Evolutionary conservation across 2,329 filamentous ascomycete species (phyloP).

Genomic region (Paecilomyces formosus): DNA sequence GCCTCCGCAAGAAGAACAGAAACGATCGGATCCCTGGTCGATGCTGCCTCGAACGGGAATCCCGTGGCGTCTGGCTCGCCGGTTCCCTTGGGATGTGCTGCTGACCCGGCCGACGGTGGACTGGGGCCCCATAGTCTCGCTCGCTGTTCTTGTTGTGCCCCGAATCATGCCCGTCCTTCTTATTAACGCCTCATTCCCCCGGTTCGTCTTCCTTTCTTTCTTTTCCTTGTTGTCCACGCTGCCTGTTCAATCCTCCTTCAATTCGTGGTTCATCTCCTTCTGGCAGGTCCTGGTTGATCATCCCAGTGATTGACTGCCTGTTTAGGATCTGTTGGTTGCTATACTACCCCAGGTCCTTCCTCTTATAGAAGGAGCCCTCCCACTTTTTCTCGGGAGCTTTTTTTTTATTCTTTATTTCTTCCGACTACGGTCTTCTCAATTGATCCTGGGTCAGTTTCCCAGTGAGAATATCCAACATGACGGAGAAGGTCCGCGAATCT

Average conservation of each 20-base stretch:
- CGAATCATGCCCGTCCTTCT: neutral
- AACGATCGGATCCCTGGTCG: neutral
- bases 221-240: neutral
- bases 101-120: neutral
- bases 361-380: neutral
- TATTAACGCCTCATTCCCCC: neutral
- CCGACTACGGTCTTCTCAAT: neutral
- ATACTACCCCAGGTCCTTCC: neutral
- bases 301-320: neutral
- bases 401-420: neutral
- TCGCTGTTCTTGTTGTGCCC: neutral
- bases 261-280: neutral
- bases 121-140: neutral
- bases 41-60: neutral
- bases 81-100: neutral
- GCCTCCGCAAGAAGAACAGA: neutral
- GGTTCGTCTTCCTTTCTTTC: neutral
- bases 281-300: neutral
- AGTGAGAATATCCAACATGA: neutral
- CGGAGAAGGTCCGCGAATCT: conserved; percentile 21
- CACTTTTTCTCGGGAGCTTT: neutral
- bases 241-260: neutral
- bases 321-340: neutral
- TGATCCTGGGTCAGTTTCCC: neutral
- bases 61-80: neutral